Base-by-base conservation (phyloP, 164 flowering plant genomes). In the Aristolochia contorta region DNA sequence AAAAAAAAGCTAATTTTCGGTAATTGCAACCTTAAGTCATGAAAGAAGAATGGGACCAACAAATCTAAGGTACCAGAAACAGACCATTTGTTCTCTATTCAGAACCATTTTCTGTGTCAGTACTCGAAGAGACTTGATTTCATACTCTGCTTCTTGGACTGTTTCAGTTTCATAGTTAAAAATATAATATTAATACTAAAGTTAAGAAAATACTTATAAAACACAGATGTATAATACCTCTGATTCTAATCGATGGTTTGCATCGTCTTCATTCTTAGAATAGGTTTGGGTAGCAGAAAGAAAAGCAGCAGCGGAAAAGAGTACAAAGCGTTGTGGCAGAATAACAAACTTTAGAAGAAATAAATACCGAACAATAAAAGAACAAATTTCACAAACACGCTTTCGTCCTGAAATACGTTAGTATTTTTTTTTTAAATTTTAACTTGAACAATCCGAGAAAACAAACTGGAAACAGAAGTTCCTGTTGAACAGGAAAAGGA, bases 61-160 rank as follows among this genome's bases (percentile, higher is more conserved):
- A 37, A 6, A 37, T 37, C 20, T 12, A 23, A 47, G 37, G 3
- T 1, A 13, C 27, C n/a, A 27, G 0, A 22, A 50, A 53, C 30
- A 23, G 27, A 93, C 99, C 97, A 82, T 90, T 76, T 93, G 97
- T 71, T 90, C 96, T 64, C 80, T 77, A 61, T 87, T 85, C 64
- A 93, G 63, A 21, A 78, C 74, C 87, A 84, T 71, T 75, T 91
- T 75, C 57, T 80, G 78, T n/a, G 77, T 74, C 75, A 75, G 61
- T 46, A 62, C 65, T 52, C 75, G 80, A 68, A 93, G 84, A 43
- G 91, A 76, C 65, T 75, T 82, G 54, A 78, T 57, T 74, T 89
- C 93, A 57, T 27, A 20, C 54, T 79, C 89, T 49, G 78, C 79
- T 58, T 83, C 96, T 55, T 75, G 83, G 60, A 92, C 60, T 77